Conservation (phyloP, 176 grass and related monocot genomes). For the Chloris gayana region DNA sequence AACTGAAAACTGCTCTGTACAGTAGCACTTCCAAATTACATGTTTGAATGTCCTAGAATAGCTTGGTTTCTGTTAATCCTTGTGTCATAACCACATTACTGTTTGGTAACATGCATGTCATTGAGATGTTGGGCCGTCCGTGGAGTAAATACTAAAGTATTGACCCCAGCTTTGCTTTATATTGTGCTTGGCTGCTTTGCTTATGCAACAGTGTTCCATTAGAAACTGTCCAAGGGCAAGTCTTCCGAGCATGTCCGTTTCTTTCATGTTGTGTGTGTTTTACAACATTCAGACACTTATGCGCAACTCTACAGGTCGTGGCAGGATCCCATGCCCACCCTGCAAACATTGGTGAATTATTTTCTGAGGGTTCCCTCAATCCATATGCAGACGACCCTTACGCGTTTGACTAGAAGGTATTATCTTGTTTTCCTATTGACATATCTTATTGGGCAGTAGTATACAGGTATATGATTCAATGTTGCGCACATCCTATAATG, state of each 20-base stretch:
- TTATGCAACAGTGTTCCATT: conserved; percentile 16
- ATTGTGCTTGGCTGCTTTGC: conserved; percentile 21
- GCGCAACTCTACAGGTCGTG: conserved; percentile 41
- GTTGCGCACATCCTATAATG: not conserved
- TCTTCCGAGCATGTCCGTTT: conserved; percentile 13
- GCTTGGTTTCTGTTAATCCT: not conserved
- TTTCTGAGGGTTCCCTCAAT: conserved; percentile 96
- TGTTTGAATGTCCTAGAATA: conserved; percentile 7
- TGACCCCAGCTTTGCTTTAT: conserved; percentile 16
- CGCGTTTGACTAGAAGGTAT: conserved; percentile 90
- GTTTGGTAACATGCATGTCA: not conserved
- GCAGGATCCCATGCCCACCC: conserved; percentile 56
- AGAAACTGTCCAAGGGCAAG: conserved; percentile 8
- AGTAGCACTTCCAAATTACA: conserved; percentile 6
- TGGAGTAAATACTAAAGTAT: not conserved
- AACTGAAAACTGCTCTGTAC: not conserved
- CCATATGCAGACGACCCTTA: conserved; percentile 96
- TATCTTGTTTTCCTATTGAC: not conserved
- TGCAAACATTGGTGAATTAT: conserved; percentile 83
- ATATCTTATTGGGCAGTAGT: not conserved
- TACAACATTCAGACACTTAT: conserved; percentile 21
- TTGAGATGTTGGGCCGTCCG: not conserved
- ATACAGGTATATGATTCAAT: not conserved
- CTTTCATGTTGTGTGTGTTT: not conserved
- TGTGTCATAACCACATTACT: conserved; percentile 19